Conservation (phyloP, 805 yeast species). For the Nakazawaea molendinolei region DNA sequence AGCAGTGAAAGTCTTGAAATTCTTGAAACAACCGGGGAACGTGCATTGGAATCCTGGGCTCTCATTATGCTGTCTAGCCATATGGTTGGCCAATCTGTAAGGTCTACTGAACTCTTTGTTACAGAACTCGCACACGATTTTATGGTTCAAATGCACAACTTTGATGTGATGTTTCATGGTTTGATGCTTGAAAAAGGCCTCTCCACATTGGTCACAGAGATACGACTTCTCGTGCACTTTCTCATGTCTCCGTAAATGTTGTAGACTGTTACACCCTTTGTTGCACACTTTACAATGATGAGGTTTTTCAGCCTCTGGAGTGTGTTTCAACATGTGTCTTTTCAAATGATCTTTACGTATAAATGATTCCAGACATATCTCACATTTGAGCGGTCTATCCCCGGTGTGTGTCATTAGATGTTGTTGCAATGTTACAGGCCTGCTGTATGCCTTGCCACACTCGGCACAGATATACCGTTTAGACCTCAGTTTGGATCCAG, state of each 20-base stretch:
- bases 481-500: too few relatives aligned
- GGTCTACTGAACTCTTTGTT: conserved; percentile 58
- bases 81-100: conserved; percentile 59
- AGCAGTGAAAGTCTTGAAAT: conserved; percentile 68
- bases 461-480: conserved; percentile 62
- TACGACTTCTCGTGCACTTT: conserved; percentile 70
- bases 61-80: conserved; percentile 55
- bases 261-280: conserved; percentile 74
- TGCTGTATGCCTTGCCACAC: conserved; percentile 70
- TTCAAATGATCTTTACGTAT: conserved; percentile 73
- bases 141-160: conserved; percentile 48
- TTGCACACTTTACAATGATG: conserved; percentile 68
- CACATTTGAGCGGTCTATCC: conserved; percentile 71
- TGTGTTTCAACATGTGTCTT: conserved; percentile 68
- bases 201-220: conserved; percentile 60
- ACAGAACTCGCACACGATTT: conserved; percentile 57
- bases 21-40: conserved; percentile 49
- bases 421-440: conserved; percentile 79
- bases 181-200: conserved; percentile 68
- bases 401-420: conserved; percentile 75
- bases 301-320: conserved; percentile 49
- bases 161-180: conserved; percentile 67
- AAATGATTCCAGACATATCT: conserved; percentile 58
- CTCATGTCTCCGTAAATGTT: conserved; percentile 80
- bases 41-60: conserved; percentile 53